Evolutionary conservation across 2,329 filamentous ascomycete species (phyloP), one percentile per base, ranked within the genome.

Genomic region (Aspergillus pseudoglaucus): DNA sequence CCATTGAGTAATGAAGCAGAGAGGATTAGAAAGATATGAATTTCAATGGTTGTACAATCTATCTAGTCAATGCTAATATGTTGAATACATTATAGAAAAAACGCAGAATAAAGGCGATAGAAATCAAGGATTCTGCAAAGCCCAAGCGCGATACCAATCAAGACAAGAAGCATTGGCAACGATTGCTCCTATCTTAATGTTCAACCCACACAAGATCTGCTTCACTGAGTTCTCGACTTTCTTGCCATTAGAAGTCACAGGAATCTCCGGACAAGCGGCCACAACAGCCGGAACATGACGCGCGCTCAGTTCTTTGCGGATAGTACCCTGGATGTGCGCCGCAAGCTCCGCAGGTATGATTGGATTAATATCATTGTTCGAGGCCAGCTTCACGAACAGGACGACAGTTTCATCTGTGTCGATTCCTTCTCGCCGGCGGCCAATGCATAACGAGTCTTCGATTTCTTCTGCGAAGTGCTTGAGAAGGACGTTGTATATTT

Each of bases 201-300:
- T 81, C 68, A 90, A 74, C 0, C 90, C 91, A 23, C 88, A 95
- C 1, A 98, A 72, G 40, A 97, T 96, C 70, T 96, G 90, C 75
- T 97, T 97, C 5, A 97, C 91, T 0, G 89, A 88, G 42, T 94
- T 90, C 67, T 98, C 91, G 50, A 98, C 88, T 83, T 97, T 98
- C 75, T 98, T 98, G 46, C 91, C 91, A 62, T 98, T 98, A 2
- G 84, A 84, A 14, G 93, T 97, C 56, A 90, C 84, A 0, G 91
- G 93, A 15, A 98, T 93, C 33, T 91, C 90, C 0, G 84, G 83
- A 53, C 87, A 90, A 64, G 87, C 83, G 55, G 90, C 88, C 15
- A 97, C 76, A 0, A 95, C 74, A 0, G 82, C 85, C 0, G 91
- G 91, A 0, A 97, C 90, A 72, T 98, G 93, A 46, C 93, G 79